phyloP scores from a whole-genome alignment of 441 rosid species.

The Aquilaria agallochum region DNA sequence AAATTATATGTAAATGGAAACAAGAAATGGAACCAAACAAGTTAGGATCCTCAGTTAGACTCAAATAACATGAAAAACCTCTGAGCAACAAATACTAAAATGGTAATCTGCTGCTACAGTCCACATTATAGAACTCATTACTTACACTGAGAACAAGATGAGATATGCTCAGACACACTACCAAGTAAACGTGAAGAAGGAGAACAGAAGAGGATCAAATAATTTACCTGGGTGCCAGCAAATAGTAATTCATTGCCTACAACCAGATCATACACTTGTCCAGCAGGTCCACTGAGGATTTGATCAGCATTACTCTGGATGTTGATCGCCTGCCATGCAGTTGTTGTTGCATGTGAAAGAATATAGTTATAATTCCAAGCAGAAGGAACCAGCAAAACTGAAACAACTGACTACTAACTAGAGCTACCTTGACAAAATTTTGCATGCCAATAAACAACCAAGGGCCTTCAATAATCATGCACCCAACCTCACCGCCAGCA shows the following conservation, averaged over 20 bases:
- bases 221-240: constrained; percentile 89
- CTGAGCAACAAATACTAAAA: background rate
- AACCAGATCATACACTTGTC: constrained; percentile 90
- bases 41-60: too few species aligned
- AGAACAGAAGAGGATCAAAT: background rate
- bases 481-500: constrained; percentile 92
- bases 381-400: background rate
- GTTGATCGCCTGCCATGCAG: constrained; percentile 77
- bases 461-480: constrained; percentile 93
- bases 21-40: too few species aligned
- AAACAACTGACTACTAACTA: constrained; percentile 3
- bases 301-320: constrained; percentile 63
- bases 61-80: background rate
- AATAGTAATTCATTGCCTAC: constrained; percentile 84
- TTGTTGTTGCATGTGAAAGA: background rate
- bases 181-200: constrained; percentile 3
- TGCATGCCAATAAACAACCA: constrained; percentile 94
- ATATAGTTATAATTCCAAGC: constrained; percentile 6
- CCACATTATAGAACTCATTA: background rate
- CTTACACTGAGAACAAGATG: constrained; percentile 3
- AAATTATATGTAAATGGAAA: too few species aligned
- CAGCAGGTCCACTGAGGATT: constrained; percentile 96
- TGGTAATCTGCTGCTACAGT: background rate
- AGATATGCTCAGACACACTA: background rate
- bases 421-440: constrained; percentile 76